These are phyloP conservation scores for Globisporangium ultimum DNA, from an alignment of 352 stramenopile genomes.

Conservation along the genomic window DNA sequence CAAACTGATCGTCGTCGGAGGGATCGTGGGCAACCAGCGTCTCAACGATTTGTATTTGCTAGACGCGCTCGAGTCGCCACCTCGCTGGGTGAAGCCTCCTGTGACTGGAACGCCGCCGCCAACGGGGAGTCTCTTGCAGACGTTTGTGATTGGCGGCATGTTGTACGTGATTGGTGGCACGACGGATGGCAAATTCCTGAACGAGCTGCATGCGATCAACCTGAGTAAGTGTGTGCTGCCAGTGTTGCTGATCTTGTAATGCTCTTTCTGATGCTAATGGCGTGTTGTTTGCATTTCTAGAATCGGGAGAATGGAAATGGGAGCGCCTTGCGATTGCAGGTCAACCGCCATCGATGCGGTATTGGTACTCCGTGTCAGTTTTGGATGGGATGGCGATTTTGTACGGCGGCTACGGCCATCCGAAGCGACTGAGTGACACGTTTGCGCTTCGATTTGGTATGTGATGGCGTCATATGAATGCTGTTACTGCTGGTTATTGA, in stretches of 20 bases:
- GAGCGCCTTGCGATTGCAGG: constrained; percentile 40
- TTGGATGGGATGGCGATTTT: constrained; percentile 41
- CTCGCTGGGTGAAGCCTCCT: constrained; percentile 30
- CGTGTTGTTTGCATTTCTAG: constrained; percentile 13
- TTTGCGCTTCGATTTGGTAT: constrained; percentile 54
- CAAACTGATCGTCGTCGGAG: constrained; percentile 52
- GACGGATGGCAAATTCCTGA: constrained; percentile 57
- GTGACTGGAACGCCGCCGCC: constrained; percentile 32
- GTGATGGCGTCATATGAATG: not conserved
- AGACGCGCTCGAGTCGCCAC: constrained; percentile 25
- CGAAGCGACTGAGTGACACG: constrained; percentile 42
- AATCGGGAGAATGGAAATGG: constrained; percentile 44
- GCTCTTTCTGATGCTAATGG: not conserved
- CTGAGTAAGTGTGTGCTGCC: constrained; percentile 30
- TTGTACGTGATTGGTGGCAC: constrained; percentile 59
- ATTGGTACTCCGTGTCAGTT: constrained; percentile 55
- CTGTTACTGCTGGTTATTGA: too few species aligned
- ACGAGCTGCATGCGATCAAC: constrained; percentile 45
- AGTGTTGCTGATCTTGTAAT: not conserved
- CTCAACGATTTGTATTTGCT: constrained; percentile 50
- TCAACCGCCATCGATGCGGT: constrained; percentile 50
- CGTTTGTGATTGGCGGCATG: constrained; percentile 42
- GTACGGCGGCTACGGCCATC: constrained; percentile 55
- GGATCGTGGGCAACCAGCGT: constrained; percentile 52
- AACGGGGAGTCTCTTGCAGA: constrained; percentile 42